Base-by-base conservation (phyloP, 441 rosid species). In the Bocquillonia castaneifolia region DNA sequence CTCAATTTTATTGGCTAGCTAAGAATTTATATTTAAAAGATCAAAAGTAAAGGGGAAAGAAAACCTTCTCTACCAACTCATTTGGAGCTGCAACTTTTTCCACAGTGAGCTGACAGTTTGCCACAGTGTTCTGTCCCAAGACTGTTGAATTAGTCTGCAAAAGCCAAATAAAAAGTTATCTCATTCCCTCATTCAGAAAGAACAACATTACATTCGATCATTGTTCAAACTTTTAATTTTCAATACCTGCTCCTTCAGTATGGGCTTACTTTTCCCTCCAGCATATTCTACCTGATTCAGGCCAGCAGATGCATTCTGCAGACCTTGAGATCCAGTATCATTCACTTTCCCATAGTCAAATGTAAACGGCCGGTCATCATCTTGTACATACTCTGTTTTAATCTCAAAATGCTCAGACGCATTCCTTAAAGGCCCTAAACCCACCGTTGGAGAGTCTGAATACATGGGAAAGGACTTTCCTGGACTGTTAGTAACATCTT, bases 231-330 rank as follows among this genome's bases (percentile, higher is more conserved):
- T 18, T 70, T 70, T 34, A 52, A 71, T 17, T 65, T 69, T 59
- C 56, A 59, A 63, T 81, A 94, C 99, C 98, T 88, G 85, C 75
- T 79, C 83, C 57, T 78, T 81, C 52, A 52, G 50, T 15, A 68
- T 18, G 28, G 74, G 66, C 73, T 72, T 84, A 66, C 65, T 76
- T 73, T 78, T 67, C 67, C 67, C 79, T 58, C 76, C 85, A 67
- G 64, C 72, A 80, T 67, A 78, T 63, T 80, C 79, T 57, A 67
- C 74, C 76, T 51, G 68, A 74, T 79, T 80, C 59, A 59, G 59
- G 42, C 57, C 59, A 66, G 45, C 66, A 71, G 66, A 59, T 42
- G 67, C 60, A 56, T 71, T 76, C 56, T 79, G 84, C 72, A 78
- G 45, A 77, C 68, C 70, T 64, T 75, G 77, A 78, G 83, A 79